Evolutionary conservation across 495 filamentous ascomycete species (phyloP), one percentile per base, ranked within the genome.

Genomic region (Neurospora pannonica): DNA sequence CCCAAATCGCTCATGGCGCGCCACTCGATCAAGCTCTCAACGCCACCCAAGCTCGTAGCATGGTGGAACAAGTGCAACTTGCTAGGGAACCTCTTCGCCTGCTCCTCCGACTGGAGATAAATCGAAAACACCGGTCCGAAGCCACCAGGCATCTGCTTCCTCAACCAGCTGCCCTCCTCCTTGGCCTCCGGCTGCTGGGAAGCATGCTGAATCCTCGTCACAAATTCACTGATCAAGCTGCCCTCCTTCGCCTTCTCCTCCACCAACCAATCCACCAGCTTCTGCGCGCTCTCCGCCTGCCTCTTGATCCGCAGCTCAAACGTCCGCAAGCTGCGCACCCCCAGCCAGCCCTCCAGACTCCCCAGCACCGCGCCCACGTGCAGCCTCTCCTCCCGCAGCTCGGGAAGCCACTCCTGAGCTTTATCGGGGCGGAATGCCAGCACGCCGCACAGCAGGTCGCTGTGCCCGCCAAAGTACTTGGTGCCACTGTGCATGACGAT

Each of bases 401-500:
- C 82, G 4, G 78, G 72, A 38, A 87, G 80, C 92, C 90, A 92
- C 5, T 86, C 86, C 72, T 62, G 70, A 7, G 67, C 54, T 28
- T 72, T 72, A 54, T 77, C 78, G 2, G 82, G 83, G 70, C 86
- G 82, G 7, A 92, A 88, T 1, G 89, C 91, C 24, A 98, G 84
- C 24, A 97, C 91, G 15, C 96, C 96, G 77, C 92, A 93, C 0
- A 99, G 88, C 82, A 98, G 84, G 82, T 99, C 96, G 75, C 89
- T 92, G 83, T 99, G 96, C 1, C 96, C 96, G 24, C 96, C 96
- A 74, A 99, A 88, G 81, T 97, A 99, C 86, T 99, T 99, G 10
- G 94, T 96, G 15, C 93, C 96, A 31, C 87, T 90, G 82, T 99
- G 96, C 92, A 98, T 92, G 28, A 97, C 89, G 0, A 93, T 81